A percentile compares a stretch with the other conserved stretches of the same genome.
phyloP scores from a whole-genome alignment of 352 stramenopile species.

The Phytophthora cactorum region DNA sequence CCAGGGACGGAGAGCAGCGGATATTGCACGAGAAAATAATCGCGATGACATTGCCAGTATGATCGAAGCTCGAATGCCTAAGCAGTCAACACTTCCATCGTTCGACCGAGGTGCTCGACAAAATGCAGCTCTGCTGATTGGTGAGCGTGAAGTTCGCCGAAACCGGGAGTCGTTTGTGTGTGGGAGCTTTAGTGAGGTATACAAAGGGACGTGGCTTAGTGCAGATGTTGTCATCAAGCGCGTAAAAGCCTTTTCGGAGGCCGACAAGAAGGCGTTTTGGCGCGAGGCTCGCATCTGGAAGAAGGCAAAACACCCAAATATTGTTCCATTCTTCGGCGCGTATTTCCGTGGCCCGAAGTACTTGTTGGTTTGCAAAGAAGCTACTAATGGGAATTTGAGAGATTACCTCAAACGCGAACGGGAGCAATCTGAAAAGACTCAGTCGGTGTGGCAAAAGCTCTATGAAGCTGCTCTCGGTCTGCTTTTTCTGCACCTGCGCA shows the following conservation, averaged over 20 bases:
- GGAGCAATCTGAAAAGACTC: too few species aligned
- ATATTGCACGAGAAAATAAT: constrained; percentile 8
- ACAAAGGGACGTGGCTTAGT: constrained; percentile 16
- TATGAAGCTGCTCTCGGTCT: constrained; percentile 19
- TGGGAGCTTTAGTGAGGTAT: constrained; percentile 15
- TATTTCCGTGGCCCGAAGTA: constrained; percentile 9
- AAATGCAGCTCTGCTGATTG: constrained; percentile 15
- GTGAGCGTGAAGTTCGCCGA: constrained; percentile 7
- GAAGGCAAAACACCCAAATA: constrained; percentile 81
- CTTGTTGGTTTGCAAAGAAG: constrained; percentile 20
- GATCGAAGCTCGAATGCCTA: constrained; percentile 1
- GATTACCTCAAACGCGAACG: too few species aligned
- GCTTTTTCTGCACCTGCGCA: constrained; percentile 17
- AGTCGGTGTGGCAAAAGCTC: too few species aligned
- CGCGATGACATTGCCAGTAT: background rate
- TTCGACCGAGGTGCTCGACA: background rate
- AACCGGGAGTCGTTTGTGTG: constrained; percentile 2
- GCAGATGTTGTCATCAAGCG: constrained; percentile 22
- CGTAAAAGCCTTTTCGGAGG: constrained; percentile 3
- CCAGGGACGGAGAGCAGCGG: background rate
- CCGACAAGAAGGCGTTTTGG: constrained; percentile 18
- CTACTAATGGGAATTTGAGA: background rate
- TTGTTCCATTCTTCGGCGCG: constrained; percentile 76
- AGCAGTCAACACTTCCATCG: background rate
- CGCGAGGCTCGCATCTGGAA: constrained; percentile 90